Base-by-base conservation (phyloP, 2,329 filamentous ascomycete species). In the Nannizziopsis barbatae region DNA sequence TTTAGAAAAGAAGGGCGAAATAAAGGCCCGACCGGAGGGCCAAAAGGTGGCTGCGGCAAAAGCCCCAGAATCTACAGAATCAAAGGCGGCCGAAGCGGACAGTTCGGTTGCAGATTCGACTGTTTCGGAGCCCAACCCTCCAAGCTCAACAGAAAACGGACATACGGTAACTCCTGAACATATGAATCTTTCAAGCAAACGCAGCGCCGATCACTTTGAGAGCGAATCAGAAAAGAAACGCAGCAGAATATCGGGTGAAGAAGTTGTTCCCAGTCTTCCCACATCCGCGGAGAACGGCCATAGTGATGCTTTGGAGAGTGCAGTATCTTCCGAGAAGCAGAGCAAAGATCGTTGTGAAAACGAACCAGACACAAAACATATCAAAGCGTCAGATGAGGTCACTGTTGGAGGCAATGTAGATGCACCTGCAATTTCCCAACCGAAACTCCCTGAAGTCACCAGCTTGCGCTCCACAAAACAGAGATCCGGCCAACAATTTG, bases 1-100 rank as follows among this genome's bases (percentile, higher is more conserved):
- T 0, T 70, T 98, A 14, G 85, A 95, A 71, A 98, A 98, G 75
- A 82, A 83, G 63, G 77, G 79, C 20, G 92, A 95, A 56, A 88
- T 94, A 64, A 84, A 77, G 63, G 83, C 81, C 7, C 84, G 77
- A 65, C 81, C 81, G 17, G 85, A 92, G 65, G 75, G 76, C 40
- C 51, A 56, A 20, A 66, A 65, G 51, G 56, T 61, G 11, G 33
- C 9, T 14, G 61, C 65, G 15, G 58, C 61, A 18, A 68, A 67
- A 38, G 36, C 49, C 10, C 45, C 53, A 32, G 42, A 44, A 12
- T 7, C 7, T 7, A 27, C 22, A 27, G 22, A 27, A 27, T 27
- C 22, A 27, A 27, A 3, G 22, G 7, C 3, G 4, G 7, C 3
- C 7, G 22, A 7, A 27, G 3, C 4, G 22, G 7, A 27, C 4